These are phyloP conservation scores for Rhizophora apiculata DNA, from an alignment of 345 rosid species.

Conservation along the genomic window DNA sequence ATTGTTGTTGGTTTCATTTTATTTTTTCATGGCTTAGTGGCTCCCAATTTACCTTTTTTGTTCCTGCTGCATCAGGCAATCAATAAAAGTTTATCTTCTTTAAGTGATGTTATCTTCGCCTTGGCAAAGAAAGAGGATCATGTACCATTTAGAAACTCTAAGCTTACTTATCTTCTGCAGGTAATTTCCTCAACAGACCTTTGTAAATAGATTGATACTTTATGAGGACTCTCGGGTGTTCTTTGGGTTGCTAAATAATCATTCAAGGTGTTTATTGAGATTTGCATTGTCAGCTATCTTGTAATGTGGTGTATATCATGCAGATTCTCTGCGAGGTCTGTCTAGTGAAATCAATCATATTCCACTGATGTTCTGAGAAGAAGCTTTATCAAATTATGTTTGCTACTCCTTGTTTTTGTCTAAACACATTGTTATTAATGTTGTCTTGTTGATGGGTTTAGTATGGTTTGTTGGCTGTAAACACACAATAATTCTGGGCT, in stretches of 20 bases:
- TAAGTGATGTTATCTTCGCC: slow-evolving; percentile 88
- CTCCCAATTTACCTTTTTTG: background rate
- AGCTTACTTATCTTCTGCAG: slow-evolving; percentile 98
- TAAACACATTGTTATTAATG: too few relatives aligned
- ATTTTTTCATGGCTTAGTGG: background rate
- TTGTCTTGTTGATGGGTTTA: too few relatives aligned
- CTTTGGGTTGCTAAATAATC: background rate
- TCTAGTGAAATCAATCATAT: too few relatives aligned
- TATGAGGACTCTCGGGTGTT: background rate
- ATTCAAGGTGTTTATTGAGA: background rate
- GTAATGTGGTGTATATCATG: background rate
- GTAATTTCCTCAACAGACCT: slow-evolving; percentile 26
- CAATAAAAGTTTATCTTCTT: slow-evolving; percentile 84
- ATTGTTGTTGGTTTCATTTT: background rate
- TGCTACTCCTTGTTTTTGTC: too few relatives aligned
- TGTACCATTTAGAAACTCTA: slow-evolving; percentile 88
- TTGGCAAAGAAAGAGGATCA: slow-evolving; percentile 93
- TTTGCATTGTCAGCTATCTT: background rate
- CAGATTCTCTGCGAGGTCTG: too few relatives aligned
- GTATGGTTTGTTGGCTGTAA: too few relatives aligned
- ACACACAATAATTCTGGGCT: too few relatives aligned
- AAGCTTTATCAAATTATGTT: too few relatives aligned
- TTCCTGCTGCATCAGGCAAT: slow-evolving; percentile 54
- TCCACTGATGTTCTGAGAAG: too few relatives aligned
- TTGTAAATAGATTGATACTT: background rate